Base-by-base conservation (phyloP, 805 yeast species). In the Pichia cephalocereana region DNA sequence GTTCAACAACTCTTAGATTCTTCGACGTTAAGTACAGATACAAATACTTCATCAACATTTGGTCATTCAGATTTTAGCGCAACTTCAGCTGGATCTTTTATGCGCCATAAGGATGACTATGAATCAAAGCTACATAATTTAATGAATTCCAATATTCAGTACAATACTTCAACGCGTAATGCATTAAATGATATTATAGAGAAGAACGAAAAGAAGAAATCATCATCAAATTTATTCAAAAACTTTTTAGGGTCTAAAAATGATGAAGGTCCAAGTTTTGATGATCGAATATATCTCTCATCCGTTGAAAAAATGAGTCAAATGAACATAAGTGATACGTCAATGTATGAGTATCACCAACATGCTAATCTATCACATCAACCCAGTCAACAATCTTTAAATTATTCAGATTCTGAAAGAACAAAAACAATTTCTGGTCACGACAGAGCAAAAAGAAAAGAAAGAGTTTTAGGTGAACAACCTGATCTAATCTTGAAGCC, bases 1-100 rank as follows among this genome's bases (percentile, higher is more conserved):
- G 48, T 57, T 26, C 64, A 62, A 38, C 55, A 60, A 18, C 39
- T 60, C 3, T 50, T 65, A 17, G 64, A 64, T 47, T 54, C 63
- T 27, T 65, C 67, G 6, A 57, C 65, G 4, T 43, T 43, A 18
- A 43, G 51, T 6, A 50, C 57, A 12, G 67, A 70, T 10, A 64
- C 67, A 2, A 66, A 66, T 40, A 63, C 67, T 11, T 55, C 62
- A 27, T 63, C 80, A 1, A 72, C 70, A 46, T 68, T 77, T 59
- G 74, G 76, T 1, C 72, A 70, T 47, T 82, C 89, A 36, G 93
- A 86, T 61, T 75, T 85, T 52, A 84, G 93, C 67, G 96, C 96
- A 6, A 85, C 96, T 0, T 83, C 93, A 53, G 95, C 96, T 1
- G 95, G 95, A 0, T 85, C 95, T 31, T 80, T 80, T 50, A 80